Conservation (phyloP, 1,139 yeast species). For the Scheffersomyces cryptocercus region DNA sequence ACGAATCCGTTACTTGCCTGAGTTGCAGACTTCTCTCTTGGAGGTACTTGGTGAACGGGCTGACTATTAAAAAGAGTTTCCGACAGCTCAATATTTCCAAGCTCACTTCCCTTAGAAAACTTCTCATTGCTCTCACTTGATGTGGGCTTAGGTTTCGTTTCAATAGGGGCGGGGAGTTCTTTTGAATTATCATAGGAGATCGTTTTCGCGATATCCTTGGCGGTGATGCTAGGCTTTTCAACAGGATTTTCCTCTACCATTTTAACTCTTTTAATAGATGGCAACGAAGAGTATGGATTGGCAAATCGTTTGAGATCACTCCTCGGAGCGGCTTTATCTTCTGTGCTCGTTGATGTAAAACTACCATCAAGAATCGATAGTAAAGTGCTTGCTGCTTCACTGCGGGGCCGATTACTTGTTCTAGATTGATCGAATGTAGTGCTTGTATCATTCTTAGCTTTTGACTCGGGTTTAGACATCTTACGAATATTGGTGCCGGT, state of each 20-base stretch:
- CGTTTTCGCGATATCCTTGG: conserved; percentile 40
- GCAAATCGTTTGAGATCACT: conserved; percentile 35
- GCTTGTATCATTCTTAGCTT: too few species aligned
- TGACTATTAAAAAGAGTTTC: too few species aligned
- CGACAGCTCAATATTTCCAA: background rate
- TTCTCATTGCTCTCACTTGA: background rate
- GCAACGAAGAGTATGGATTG: conserved; percentile 52
- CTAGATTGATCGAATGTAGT: too few species aligned
- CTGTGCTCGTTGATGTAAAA: background rate
- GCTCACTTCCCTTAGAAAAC: background rate
- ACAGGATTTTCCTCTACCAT: conserved; percentile 5
- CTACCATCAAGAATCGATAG: conserved; percentile 59
- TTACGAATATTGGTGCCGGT: conserved; percentile 12
- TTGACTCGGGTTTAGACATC: too few species aligned
- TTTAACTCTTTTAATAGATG: conserved; percentile 19
- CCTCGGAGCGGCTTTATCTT: conserved; percentile 13
- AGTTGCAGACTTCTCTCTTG: too few species aligned
- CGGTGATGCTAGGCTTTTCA: conserved; percentile 20
- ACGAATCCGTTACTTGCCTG: background rate
- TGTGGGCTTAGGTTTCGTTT: too few species aligned
- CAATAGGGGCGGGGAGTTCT: conserved; percentile 16
- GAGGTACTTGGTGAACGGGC: background rate
- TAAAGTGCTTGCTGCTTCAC: conserved; percentile 67
- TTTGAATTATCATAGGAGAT: conserved; percentile 37
- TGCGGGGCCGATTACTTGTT: conserved; percentile 32